Percentiles rank a stretch among this genome's conserved stretches.
Evolutionary conservation across 805 yeast genomes (phyloP).

Genomic region (Monosporozyma servazzii): DNA sequence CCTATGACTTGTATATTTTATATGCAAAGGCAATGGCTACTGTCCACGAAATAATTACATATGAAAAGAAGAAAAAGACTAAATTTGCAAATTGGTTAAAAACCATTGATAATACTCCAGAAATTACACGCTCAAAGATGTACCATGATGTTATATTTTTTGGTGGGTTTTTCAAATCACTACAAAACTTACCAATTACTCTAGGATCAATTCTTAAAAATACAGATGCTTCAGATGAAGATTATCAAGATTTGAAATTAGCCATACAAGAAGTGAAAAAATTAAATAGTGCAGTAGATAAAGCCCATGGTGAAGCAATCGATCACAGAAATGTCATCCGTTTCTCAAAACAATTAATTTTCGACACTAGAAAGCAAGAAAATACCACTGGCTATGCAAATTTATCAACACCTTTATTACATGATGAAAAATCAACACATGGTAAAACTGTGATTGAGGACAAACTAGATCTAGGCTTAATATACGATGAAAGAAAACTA

Average conservation of each 20-base stretch:
- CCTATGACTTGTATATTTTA: conserved; percentile 42
- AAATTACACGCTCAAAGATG: conserved; percentile 34
- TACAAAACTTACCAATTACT: conserved; percentile 53
- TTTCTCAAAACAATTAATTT: conserved; percentile 33
- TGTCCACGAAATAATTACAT: conserved; percentile 45
- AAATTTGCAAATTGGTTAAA: conserved; percentile 50
- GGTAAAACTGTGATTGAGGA: conserved; percentile 10
- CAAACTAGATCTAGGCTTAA: conserved; percentile 37
- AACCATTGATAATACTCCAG: conserved; percentile 40
- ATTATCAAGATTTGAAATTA: conserved; percentile 40
- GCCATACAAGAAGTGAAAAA: conserved; percentile 47
- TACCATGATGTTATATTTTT: conserved; percentile 48
- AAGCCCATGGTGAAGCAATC: conserved; percentile 51
- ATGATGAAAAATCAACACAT: not conserved
- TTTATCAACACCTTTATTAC: conserved; percentile 4
- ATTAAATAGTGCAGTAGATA: conserved; percentile 52
- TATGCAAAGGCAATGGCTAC: conserved; percentile 56
- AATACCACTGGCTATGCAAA: conserved; percentile 24
- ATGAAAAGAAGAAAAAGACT: conserved; percentile 36
- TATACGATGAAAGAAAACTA: conserved; percentile 47
- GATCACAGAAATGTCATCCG: conserved; percentile 46
- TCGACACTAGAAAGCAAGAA: conserved; percentile 15
- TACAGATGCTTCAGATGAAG: conserved; percentile 41
- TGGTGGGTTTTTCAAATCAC: conserved; percentile 45
- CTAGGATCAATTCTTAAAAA: conserved; percentile 47